Evolutionary conservation across 2,329 filamentous ascomycete species (phyloP), one percentile per base, ranked within the genome.

Genomic region (Talaromyces sp.): DNA sequence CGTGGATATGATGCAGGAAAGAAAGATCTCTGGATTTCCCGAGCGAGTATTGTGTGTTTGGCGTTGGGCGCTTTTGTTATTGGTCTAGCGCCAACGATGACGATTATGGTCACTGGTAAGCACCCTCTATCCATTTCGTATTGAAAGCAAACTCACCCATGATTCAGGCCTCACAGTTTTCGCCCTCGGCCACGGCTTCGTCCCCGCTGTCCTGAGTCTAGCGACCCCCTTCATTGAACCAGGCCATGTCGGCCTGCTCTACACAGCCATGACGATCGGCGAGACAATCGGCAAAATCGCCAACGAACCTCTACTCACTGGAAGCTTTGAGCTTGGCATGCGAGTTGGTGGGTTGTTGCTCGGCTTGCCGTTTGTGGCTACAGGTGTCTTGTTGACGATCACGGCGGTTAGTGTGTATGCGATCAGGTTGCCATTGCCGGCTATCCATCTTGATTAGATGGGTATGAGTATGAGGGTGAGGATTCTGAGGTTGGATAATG

Each of bases 251-350:
- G 65, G 65, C 35, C 33, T 66, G 62, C 62, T 66, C 57, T 66
- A 66, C 57, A 66, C 61, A 22, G 62, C 65, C 16, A 64, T 66
- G 65, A 63, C 57, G 6, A 63, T 66, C 43, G 61, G 65, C 58
- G 65, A 66, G 49, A 59, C 65, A 35, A 66, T 66, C 14, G 65
- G 65, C n/a, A 66, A 66, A 19, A 63, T 66, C 7, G 62, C 65
- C 41, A 64, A 66, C 45, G 62, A 64, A 62, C 65, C 65, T 35
- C 35, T 64, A 31, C 39, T 66, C 1, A n/a, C 49, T 49, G 58
- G 62, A 27, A 60, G 61, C 19, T 66, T 66, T 37, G 45, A 66
- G 16, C 16, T 64, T 1, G 65, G 65, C 14, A 66, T 66, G 65
- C 63, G 58, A 31, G 65, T 66, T 16, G 65, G 65, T 6, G 65